Evolutionary conservation across 495 filamentous ascomycete genomes (phyloP).

Genomic region (Apodospora peruviana): DNA sequence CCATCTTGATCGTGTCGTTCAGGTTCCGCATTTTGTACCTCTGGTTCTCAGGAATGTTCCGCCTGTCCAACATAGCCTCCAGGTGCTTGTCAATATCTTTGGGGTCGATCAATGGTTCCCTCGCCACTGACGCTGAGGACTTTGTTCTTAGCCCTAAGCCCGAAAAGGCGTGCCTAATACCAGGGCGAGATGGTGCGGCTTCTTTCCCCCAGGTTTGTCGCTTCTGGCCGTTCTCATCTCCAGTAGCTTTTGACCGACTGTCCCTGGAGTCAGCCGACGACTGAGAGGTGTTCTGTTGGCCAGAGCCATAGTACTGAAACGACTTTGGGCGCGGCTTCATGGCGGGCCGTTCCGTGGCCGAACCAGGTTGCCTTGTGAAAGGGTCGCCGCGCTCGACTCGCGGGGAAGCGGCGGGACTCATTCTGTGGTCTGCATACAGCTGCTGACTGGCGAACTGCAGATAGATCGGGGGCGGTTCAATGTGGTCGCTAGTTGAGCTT

Average conservation of each 20-base stretch:
- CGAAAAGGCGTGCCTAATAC: constrained; percentile 9
- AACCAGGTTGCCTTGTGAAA: background rate
- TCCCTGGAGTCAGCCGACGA: background rate
- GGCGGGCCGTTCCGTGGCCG: background rate
- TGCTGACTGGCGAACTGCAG: constrained; percentile 56
- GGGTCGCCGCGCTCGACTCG: too few species aligned
- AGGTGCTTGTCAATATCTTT: constrained; percentile 51
- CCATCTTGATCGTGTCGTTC: constrained; percentile 83
- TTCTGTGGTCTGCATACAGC: background rate
- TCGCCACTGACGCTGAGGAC: constrained; percentile 25
- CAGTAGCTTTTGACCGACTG: constrained; percentile 4
- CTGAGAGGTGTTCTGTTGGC: constrained; percentile 7
- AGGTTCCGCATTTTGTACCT: constrained; percentile 88
- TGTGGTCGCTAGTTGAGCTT: constrained; percentile 41
- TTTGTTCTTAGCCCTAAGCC: constrained; percentile 18
- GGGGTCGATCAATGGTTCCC: constrained; percentile 28
- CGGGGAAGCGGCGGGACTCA: too few species aligned
- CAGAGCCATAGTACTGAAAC: constrained; percentile 16
- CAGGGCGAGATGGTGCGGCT: constrained; percentile 2
- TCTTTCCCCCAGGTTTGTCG: constrained; percentile 23
- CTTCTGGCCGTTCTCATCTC: constrained; percentile 7
- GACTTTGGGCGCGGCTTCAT: constrained; percentile 25
- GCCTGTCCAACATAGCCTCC: constrained; percentile 68
- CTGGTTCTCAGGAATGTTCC: constrained; percentile 91
- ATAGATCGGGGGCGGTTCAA: constrained; percentile 67